A percentile compares a stretch with the other conserved stretches of the same genome.
Evolutionary conservation across 2,329 filamentous ascomycete genomes (phyloP).

Genomic region (Aspergillus sp.): DNA sequence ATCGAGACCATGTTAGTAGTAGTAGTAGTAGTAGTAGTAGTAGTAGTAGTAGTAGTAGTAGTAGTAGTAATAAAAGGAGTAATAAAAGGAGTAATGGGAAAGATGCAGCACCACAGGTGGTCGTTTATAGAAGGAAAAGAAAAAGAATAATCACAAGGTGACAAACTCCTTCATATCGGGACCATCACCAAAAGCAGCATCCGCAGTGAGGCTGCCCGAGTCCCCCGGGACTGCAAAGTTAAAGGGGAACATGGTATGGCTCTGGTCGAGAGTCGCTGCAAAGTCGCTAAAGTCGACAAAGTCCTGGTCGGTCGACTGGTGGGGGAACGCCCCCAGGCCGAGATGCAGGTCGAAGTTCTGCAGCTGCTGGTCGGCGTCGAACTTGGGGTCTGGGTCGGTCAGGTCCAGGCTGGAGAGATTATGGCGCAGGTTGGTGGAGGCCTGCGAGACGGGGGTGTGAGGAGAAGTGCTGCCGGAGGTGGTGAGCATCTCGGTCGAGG

Average conservation of each 20-base stretch:
- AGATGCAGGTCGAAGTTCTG: constrained; percentile 29
- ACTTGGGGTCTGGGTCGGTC: constrained; percentile 14
- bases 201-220: background rate
- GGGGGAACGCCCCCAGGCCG: constrained; percentile 19
- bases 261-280: constrained; percentile 28
- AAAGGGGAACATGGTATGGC: background rate
- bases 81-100: too few relatives aligned
- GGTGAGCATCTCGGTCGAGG: constrained; percentile 28
- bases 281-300: constrained; percentile 30
- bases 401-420: constrained; percentile 13
- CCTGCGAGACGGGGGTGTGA: constrained; percentile 8
- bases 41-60: background rate
- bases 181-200: background rate
- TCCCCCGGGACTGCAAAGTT: background rate
- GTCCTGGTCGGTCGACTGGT: constrained; percentile 8
- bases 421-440: background rate
- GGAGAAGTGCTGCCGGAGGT: constrained; percentile 26
- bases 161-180: background rate
- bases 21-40: background rate
- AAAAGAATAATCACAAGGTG: background rate
- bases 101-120: too few relatives aligned
- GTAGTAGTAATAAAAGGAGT: background rate
- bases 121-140: too few relatives aligned
- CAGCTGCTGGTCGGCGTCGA: constrained; percentile 27
- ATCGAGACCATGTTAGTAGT: too few relatives aligned